A percentile compares a stretch with the other conserved stretches of the same genome.
These are phyloP conservation scores for Hymenotorrendiella dingleyae DNA, from an alignment of 2,329 filamentous ascomycete genomes.

Conservation along the genomic window DNA sequence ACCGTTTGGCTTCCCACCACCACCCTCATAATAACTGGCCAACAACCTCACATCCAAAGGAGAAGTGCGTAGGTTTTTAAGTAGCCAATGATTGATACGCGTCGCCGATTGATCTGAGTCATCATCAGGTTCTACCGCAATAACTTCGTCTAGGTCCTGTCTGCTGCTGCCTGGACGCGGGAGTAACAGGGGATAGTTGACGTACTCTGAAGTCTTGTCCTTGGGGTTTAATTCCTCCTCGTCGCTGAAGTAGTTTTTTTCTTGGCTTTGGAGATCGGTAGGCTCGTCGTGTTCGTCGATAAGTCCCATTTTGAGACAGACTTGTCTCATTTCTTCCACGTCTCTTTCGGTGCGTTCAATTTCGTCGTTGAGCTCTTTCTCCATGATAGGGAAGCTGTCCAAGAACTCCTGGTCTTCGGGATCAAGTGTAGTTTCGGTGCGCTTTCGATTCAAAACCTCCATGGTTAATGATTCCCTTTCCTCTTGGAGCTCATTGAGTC, in stretches of 20 bases:
- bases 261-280: conserved; percentile 8
- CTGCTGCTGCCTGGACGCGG: conserved; percentile 4
- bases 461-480: conserved; percentile 13
- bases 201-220: conserved; percentile 15
- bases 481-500: conserved; percentile 10
- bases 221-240: conserved; percentile 3
- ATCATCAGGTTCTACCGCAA: not conserved
- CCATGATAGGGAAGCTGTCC: conserved; percentile 7
- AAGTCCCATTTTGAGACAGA: conserved; percentile 16
- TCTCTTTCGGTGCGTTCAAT: conserved; percentile 9
- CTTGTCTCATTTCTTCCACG: conserved; percentile 4
- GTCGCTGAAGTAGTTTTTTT: conserved; percentile 2
- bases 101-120: conserved; percentile 4
- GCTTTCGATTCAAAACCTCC: conserved; percentile 4
- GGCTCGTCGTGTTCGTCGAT: conserved; percentile 22
- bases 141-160: not conserved
- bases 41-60: conserved; percentile 19
- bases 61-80: conserved; percentile 15
- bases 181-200: conserved; percentile 16
- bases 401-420: conserved; percentile 18
- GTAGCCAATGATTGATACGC: conserved; percentile 21
- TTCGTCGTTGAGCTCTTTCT: conserved; percentile 6
- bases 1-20: not conserved
- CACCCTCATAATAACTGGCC: conserved; percentile 12
- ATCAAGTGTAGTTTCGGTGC: conserved; percentile 5